A percentile compares a stretch with the other conserved stretches of the same genome.
phyloP scores from a whole-genome alignment of 2,329 filamentous ascomycete genomes.

The Monosporascus sp. region DNA sequence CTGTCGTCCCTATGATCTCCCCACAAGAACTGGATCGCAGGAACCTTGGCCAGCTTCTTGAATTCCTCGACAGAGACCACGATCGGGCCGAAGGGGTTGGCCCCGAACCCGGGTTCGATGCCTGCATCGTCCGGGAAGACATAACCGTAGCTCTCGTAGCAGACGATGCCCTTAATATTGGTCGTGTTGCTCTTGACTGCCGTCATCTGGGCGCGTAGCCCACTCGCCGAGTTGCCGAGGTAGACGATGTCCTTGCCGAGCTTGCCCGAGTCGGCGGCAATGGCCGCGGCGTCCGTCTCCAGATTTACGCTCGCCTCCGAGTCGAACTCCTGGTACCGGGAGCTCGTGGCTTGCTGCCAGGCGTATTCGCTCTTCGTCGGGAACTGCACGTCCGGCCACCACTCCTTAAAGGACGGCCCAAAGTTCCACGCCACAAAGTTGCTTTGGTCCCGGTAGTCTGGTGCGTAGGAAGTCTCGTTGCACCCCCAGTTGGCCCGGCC shows the following conservation, averaged over 20 bases:
- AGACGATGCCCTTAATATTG: conserved; percentile 31
- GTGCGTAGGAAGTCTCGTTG: conserved; percentile 22
- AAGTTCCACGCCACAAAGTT: conserved; percentile 33
- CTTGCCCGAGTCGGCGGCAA: conserved; percentile 28
- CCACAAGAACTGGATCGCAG: conserved; percentile 19
- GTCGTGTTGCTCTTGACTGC: conserved; percentile 28
- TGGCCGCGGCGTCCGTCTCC: conserved; percentile 27
- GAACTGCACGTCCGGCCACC: conserved; percentile 30
- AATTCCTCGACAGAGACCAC: conserved; percentile 20
- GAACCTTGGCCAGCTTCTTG: conserved; percentile 19
- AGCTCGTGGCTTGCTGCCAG: conserved; percentile 29
- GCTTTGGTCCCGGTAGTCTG: conserved; percentile 27
- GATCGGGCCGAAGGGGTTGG: conserved; percentile 15
- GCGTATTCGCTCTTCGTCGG: conserved; percentile 23
- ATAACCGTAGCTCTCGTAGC: conserved; percentile 19
- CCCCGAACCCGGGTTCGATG: conserved; percentile 6
- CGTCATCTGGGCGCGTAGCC: conserved; percentile 28
- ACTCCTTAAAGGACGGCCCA: conserved; percentile 23
- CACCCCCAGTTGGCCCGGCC: conserved; percentile 33
- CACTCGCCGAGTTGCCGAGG: conserved; percentile 29
- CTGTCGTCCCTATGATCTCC: conserved; percentile 19
- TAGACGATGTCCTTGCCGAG: conserved; percentile 26
- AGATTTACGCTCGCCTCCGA: conserved; percentile 26
- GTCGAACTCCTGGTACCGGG: conserved; percentile 31
- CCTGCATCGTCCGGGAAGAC: conserved; percentile 20